Evolutionary conservation across 73 alveolate species (phyloP), one percentile per base, ranked within the genome.

Genomic region (Tetrahymena thermophila): DNA sequence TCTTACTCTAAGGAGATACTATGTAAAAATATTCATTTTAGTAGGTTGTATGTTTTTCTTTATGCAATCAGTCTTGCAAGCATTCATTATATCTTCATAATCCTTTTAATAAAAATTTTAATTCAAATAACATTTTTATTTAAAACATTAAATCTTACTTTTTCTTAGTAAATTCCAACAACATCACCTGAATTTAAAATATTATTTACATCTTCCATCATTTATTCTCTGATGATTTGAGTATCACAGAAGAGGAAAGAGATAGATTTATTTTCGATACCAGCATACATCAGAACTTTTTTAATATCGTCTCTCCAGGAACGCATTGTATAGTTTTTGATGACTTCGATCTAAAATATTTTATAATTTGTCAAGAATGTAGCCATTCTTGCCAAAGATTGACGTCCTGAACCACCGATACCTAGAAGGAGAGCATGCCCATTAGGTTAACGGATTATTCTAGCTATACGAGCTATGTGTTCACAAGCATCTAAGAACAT

Each of bases 401-500:
- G 99, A 44, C 99, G 96, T 19, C 99, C 99, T 4, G 99, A 98
- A 35, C 99, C 99, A 57, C 99, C 99, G 15, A 99, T 99, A 83
- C 99, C 99, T 85, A 99, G 97, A 84, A 99, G 96, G 55, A 99
- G 98, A 10, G 99, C 99, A 96, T 99, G 98, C 84, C 99, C 99
- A 94, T 97, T 95, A 25, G 99, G 99, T 96, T 99, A 98, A 94
- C 99, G 97, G 85, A 99, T 96, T 35, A 99, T 98, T 57, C 99
- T 97, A 93, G 99, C 99, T 19, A 99, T 99, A 85, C 99, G 98
- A 55, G 99, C 96, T 35, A 99, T 99, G 94, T 99, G 99, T 85
- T 99, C 99, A 93, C 99, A 99, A 85, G 99, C 99, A 96, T 99
- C 99, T 40, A 99, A 97, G 98, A 99, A 99, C 99, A 99, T 99